Conservation (phyloP, 768 basidiomycete genomes). For the Auriscalpium microsporum region DNA sequence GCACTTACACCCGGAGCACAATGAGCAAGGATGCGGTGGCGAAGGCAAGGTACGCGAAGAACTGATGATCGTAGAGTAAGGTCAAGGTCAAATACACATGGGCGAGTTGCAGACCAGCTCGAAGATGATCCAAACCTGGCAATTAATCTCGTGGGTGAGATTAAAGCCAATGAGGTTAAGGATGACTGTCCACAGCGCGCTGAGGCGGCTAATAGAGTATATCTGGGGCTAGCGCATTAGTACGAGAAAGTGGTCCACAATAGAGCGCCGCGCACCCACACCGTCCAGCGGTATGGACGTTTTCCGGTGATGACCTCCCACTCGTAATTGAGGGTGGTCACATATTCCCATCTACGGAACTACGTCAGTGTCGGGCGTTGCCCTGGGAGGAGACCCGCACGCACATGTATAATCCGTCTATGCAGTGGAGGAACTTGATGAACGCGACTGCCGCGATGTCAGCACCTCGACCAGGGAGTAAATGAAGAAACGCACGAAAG, state of each 20-base stretch:
- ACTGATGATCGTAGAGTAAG: neutral
- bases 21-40: constrained; percentile 3
- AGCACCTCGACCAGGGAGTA: too few species aligned
- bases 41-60: neutral
- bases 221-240: neutral
- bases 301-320: neutral
- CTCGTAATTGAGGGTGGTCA: constrained; percentile 2
- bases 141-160: neutral
- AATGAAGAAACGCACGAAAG: too few species aligned
- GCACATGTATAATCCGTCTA: constrained; percentile 3
- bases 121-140: neutral
- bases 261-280: neutral
- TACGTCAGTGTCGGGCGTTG: too few species aligned
- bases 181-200: neutral
- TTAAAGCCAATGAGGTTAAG: neutral
- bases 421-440: neutral
- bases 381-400: neutral
- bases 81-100: too few species aligned
- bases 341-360: constrained; percentile 1
- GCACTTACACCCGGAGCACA: constrained; percentile 1
- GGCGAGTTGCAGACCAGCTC: neutral
- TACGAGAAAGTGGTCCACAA: neutral
- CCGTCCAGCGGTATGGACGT: constrained; percentile 1
- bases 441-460: neutral
- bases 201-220: constrained; percentile 4